Base-by-base conservation (phyloP, 768 basidiomycete species). In the Chalciporus sphaerocephalus region DNA sequence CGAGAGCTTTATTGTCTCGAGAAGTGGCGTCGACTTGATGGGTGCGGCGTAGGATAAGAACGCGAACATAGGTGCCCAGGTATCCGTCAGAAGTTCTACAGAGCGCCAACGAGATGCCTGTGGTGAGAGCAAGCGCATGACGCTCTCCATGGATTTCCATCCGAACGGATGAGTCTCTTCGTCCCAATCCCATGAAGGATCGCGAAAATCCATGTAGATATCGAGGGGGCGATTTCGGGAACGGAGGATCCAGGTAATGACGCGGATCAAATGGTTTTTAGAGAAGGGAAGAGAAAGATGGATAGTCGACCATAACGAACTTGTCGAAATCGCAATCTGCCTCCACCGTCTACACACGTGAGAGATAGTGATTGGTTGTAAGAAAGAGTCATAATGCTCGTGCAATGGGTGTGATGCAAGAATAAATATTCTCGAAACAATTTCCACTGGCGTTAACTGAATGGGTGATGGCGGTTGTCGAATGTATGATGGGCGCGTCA, bases 161-260 rank as follows among this genome's bases (percentile, higher is more conserved):
- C 47, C 51, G 48, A 81, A 80, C 1, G 56, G 44, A 10, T 76
- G 74, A 42, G 76, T 73, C 1, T 62, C 47, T 40, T 67, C 59
- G 33, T 75, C 70, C 76, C 78, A 82, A 40, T 74, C 65, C 74
- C 80, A 81, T 16, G 60, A 53, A 2, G 74, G 73, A 61, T 83
- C 81, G 15, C 81, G 78, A 51, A 82, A 71, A 55, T 83, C 80
- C 51, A 82, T 69, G 36, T 72, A 58, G 37, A 83, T 68, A 49
- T 77, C 67, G 38, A 83, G 67, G 1, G 80, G 72, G 42, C 65
- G 63, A 11, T 55, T 48, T 18, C 65, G 62, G 9, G 81, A 82
- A n/a, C 78, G 70, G 12, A 51, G 46, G 6, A 82, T 56, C 59
- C 67, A 76, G 17, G 69, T 49, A 2, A 60, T 42, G 5, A 69